Percentiles rank a stretch among this genome's conserved stretches.
Evolutionary conservation across 2,329 filamentous ascomycete genomes (phyloP).

Genomic region (Pseudocercospora ulei): DNA sequence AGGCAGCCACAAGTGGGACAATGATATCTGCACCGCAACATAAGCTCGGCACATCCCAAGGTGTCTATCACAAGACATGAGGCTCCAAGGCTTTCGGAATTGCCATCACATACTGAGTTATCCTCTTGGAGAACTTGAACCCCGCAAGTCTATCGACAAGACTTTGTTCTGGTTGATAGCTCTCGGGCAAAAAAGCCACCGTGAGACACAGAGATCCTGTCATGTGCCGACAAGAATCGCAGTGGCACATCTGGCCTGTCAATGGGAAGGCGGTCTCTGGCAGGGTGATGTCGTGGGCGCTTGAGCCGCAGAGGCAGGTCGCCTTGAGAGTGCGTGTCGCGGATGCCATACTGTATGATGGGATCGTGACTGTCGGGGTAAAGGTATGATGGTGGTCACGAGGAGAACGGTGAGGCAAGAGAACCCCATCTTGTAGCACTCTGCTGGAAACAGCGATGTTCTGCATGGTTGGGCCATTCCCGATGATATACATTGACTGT

Average conservation of each 20-base stretch:
- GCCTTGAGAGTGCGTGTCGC: conserved; percentile 23
- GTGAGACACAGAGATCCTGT: conserved; percentile 42
- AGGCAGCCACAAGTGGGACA: conserved; percentile 46
- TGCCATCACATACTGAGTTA: conserved; percentile 28
- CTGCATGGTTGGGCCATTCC: no score
- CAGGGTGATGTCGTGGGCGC: conserved; percentile 33
- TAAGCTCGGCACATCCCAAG: no score
- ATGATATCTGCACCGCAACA: conserved; percentile 36
- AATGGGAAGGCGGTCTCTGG: conserved; percentile 34
- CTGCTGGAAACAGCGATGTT: no score
- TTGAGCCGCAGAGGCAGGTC: conserved; percentile 35
- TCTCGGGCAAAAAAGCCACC: conserved; percentile 37
- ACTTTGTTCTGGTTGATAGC: conserved; percentile 26
- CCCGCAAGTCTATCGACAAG: conserved; percentile 35
- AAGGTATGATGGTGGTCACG: no score
- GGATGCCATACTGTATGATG: conserved; percentile 15
- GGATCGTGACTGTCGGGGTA: background rate
- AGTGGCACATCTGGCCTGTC: conserved; percentile 44
- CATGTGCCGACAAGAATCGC: conserved; percentile 43
- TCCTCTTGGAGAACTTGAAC: conserved; percentile 39
- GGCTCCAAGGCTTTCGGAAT: no score
- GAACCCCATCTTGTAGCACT: no score
- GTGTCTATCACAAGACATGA: no score
- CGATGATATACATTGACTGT: no score
- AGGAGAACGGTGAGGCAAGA: no score